Evolutionary conservation across 2,329 filamentous ascomycete genomes (phyloP).

Genomic region (Phialemoniopsis sp.): DNA sequence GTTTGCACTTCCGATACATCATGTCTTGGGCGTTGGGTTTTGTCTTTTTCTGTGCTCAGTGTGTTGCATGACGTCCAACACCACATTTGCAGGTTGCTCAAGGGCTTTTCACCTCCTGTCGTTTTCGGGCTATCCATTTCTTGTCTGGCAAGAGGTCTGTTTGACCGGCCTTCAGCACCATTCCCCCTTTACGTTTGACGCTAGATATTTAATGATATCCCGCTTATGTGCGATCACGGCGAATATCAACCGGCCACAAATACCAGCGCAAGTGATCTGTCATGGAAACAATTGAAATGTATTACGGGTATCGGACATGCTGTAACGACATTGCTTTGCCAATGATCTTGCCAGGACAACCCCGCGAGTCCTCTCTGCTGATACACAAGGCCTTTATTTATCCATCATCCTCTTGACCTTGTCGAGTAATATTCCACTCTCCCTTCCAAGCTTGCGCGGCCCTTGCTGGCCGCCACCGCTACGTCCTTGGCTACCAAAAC

Average conservation of each 20-base stretch:
- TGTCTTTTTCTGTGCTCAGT: conserved; percentile 3
- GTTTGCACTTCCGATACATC: conserved; percentile 1
- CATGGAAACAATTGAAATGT: too few species aligned
- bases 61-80: not conserved
- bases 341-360: too few species aligned
- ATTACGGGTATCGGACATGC: too few species aligned
- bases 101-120: not conserved
- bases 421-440: conserved; percentile 73
- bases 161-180: not conserved
- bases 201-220: conserved; percentile 27
- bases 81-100: not conserved
- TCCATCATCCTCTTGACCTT: conserved; percentile 72
- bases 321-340: too few species aligned
- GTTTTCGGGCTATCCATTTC: conserved; percentile 7
- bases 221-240: not conserved
- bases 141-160: conserved; percentile 14
- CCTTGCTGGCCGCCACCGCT: conserved; percentile 56
- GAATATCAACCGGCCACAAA: too few species aligned
- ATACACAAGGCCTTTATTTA: conserved; percentile 14
- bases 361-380: too few species aligned
- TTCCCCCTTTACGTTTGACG: conserved; percentile 7
- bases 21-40: conserved; percentile 4
- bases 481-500: too few species aligned
- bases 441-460: conserved; percentile 68
- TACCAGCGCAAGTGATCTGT: too few species aligned